Percentiles rank a stretch among this genome's conserved stretches.
Conservation (phyloP, 352 stramenopile genomes). For the Phytophthora niederhauseri region DNA sequence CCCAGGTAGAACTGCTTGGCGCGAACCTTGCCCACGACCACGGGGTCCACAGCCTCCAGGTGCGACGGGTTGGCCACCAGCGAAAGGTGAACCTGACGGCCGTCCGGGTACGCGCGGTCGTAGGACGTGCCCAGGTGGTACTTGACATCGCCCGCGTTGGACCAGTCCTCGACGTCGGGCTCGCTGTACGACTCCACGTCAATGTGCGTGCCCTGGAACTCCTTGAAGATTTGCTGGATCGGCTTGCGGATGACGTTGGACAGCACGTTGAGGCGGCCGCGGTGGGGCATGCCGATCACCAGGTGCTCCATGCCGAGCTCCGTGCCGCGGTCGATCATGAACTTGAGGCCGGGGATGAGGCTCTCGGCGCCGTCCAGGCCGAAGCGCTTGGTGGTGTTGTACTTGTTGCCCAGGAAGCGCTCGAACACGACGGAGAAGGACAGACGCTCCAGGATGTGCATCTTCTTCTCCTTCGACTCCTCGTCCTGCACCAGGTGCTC, state of each 20-base stretch:
- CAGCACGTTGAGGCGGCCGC: slow-evolving; percentile 97
- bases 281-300: slow-evolving; percentile 98
- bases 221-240: slow-evolving; percentile 98
- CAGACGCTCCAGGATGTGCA: slow-evolving; percentile 97
- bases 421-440: slow-evolving; percentile 99
- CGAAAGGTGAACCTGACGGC: slow-evolving; percentile 94
- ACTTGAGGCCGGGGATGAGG: slow-evolving; percentile 95
- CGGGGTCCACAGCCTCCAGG: slow-evolving; percentile 97
- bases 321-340: slow-evolving; percentile 95
- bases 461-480: slow-evolving; percentile 92
- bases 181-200: slow-evolving; percentile 89
- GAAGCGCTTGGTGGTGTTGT: slow-evolving; percentile 99
- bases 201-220: slow-evolving; percentile 97
- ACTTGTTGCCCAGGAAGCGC: slow-evolving; percentile 98
- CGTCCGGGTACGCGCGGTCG: slow-evolving; percentile 96
- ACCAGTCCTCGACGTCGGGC: slow-evolving; percentile 88
- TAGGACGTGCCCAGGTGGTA: slow-evolving; percentile 99
- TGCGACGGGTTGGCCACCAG: slow-evolving; percentile 98
- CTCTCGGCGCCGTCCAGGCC: slow-evolving; percentile 96
- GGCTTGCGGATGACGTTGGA: slow-evolving; percentile 98
- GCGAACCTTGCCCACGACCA: slow-evolving; percentile 95
- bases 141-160: slow-evolving; percentile 97
- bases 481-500: slow-evolving; percentile 75
- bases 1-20: slow-evolving; percentile 98
- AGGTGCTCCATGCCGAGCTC: slow-evolving; percentile 96